A percentile compares a stretch with the other conserved stretches of the same genome.
phyloP scores from a whole-genome alignment of 352 stramenopile species.

The Aphanomyces astaci region DNA sequence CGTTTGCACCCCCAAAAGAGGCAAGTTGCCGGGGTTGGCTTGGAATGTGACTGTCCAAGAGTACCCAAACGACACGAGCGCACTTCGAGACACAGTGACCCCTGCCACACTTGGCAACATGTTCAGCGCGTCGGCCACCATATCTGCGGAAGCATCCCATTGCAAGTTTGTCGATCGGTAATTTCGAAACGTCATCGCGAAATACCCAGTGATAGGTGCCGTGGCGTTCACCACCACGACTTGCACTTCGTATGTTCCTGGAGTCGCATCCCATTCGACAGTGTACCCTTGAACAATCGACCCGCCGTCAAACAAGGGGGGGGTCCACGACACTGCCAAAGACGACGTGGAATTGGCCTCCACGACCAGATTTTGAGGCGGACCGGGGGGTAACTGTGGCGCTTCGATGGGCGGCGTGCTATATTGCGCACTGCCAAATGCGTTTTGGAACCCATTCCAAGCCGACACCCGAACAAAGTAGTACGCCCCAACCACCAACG shows the following conservation, averaged over 20 bases:
- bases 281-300: constrained; percentile 38
- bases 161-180: constrained; percentile 2
- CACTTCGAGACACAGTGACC: background rate
- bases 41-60: constrained; percentile 65
- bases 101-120: constrained; percentile 3
- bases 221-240: constrained; percentile 32
- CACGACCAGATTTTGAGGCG: constrained; percentile 43
- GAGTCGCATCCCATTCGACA: constrained; percentile 54
- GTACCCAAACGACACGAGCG: constrained; percentile 36
- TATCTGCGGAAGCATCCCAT: constrained; percentile 2
- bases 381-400: constrained; percentile 34
- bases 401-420: constrained; percentile 62
- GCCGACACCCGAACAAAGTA: constrained; percentile 89
- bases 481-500: constrained; percentile 32
- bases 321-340: constrained; percentile 44
- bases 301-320: constrained; percentile 47
- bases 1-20: constrained; percentile 27
- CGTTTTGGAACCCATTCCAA: constrained; percentile 86
- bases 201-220: constrained; percentile 26
- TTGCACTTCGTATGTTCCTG: constrained; percentile 55
- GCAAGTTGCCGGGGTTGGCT: constrained; percentile 43
- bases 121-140: constrained; percentile 15
- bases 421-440: constrained; percentile 73
- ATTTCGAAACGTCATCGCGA: constrained; percentile 28
- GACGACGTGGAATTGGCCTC: constrained; percentile 29